These are phyloP conservation scores for Clavispora phyllophila DNA, from an alignment of 805 yeast species.

Conservation along the genomic window DNA sequence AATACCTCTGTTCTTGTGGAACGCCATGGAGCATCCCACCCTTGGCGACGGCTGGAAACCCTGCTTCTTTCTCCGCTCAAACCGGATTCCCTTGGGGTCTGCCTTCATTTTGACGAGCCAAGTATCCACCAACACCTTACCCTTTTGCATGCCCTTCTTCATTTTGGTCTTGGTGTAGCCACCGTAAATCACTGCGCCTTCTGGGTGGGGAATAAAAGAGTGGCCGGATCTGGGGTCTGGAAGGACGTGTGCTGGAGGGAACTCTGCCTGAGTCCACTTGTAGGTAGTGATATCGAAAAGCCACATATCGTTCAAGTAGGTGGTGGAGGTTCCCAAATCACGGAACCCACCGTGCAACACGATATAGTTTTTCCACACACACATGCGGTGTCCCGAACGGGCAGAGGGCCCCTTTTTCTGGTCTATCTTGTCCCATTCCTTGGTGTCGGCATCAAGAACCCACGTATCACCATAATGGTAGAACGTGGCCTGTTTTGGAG, in stretches of 20 bases:
- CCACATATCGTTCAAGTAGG: constrained; percentile 86
- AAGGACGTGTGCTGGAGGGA: constrained; percentile 70
- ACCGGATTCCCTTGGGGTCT: constrained; percentile 69
- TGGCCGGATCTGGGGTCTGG: constrained; percentile 97
- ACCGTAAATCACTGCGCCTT: constrained; percentile 85
- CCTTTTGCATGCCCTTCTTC: constrained; percentile 81
- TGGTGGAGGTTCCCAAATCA: constrained; percentile 78
- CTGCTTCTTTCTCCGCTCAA: constrained; percentile 87
- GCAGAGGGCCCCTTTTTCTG: constrained; percentile 71
- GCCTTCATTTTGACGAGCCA: constrained; percentile 87
- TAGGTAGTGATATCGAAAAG: constrained; percentile 83
- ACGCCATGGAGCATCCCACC: constrained; percentile 89
- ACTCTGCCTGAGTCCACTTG: constrained; percentile 87
- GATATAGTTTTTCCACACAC: constrained; percentile 87
- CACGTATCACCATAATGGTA: constrained; percentile 97
- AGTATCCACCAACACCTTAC: constrained; percentile 79
- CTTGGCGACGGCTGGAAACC: constrained; percentile 90
- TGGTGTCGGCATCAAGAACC: constrained; percentile 77
- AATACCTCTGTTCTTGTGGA: constrained; percentile 87
- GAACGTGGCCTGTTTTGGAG: constrained; percentile 92
- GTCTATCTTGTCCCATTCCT: constrained; percentile 89
- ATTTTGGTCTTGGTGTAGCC: constrained; percentile 94
- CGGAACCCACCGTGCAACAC: constrained; percentile 89
- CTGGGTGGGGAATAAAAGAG: constrained; percentile 70
- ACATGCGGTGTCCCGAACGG: constrained; percentile 87